A percentile compares a stretch with the other conserved stretches of the same genome.
Evolutionary conservation across 805 yeast genomes (phyloP).

Genomic region (Yamadazyma endophytica): DNA sequence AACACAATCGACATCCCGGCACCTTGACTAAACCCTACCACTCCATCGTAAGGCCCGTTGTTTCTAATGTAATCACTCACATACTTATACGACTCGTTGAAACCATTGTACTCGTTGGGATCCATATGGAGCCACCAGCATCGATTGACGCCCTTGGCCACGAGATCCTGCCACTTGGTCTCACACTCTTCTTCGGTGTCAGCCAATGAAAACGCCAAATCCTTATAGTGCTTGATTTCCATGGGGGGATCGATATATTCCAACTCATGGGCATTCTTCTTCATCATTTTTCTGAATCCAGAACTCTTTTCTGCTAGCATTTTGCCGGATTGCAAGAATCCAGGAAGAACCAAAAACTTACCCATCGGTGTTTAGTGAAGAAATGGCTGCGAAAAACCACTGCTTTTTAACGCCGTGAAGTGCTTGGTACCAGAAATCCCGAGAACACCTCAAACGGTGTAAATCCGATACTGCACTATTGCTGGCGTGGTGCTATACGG

Average conservation of each 20-base stretch:
- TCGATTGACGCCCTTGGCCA: slow-evolving; percentile 22
- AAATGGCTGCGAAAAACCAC: too few species aligned
- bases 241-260: slow-evolving; percentile 34
- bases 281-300: slow-evolving; percentile 26
- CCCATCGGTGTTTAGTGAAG: background rate
- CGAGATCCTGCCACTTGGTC: slow-evolving; percentile 28
- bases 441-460: too few species aligned
- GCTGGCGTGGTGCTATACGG: background rate
- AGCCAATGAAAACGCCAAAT: slow-evolving; percentile 26
- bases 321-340: slow-evolving; percentile 34
- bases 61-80: slow-evolving; percentile 22
- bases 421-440: too few species aligned
- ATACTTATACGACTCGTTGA: slow-evolving; percentile 22
- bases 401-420: too few species aligned
- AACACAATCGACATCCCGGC: slow-evolving; percentile 32
- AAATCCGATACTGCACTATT: too few species aligned
- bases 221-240: slow-evolving; percentile 17
- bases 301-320: slow-evolving; percentile 30
- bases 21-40: slow-evolving; percentile 42
- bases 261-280: slow-evolving; percentile 20
- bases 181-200: slow-evolving; percentile 21
- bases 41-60: slow-evolving; percentile 40
- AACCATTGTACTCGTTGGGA: slow-evolving; percentile 21
- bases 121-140: slow-evolving; percentile 34
- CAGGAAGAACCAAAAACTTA: slow-evolving; percentile 24